phyloP scores from a whole-genome alignment of 2,329 filamentous ascomycete species.

The Sclerotinia trifoliorum region DNA sequence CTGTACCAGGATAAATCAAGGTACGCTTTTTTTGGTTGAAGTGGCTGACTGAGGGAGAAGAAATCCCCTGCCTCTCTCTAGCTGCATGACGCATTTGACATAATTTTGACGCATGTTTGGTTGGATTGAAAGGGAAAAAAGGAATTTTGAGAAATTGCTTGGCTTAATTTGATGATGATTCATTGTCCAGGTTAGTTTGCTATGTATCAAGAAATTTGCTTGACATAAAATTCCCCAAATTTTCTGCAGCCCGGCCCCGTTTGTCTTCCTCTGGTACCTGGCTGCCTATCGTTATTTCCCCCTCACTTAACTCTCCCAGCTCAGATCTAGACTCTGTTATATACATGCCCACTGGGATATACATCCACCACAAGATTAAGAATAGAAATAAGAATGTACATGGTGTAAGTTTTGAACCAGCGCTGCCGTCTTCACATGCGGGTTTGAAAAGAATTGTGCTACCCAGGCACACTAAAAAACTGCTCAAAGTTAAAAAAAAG shows the following conservation, averaged over 20 bases:
- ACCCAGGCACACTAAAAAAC: slow-evolving; percentile 4
- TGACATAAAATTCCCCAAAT: background rate
- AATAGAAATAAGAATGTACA: slow-evolving; percentile 19
- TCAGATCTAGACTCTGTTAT: slow-evolving; percentile 17
- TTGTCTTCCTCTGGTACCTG: background rate
- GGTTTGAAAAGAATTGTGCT: slow-evolving; percentile 6
- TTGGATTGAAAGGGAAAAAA: slow-evolving; percentile 5
- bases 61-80: background rate
- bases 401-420: slow-evolving; percentile 4
- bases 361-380: slow-evolving; percentile 16
- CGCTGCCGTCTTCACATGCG: slow-evolving; percentile 4
- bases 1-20: background rate
- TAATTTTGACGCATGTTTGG: slow-evolving; percentile 11
- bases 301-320: background rate
- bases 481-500: background rate
- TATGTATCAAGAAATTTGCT: background rate
- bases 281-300: background rate
- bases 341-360: slow-evolving; percentile 14
- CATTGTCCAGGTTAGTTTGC: background rate
- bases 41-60: slow-evolving; percentile 22
- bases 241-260: background rate
- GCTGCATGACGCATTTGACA: slow-evolving; percentile 13
- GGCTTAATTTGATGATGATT: slow-evolving; percentile 15
- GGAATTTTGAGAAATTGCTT: slow-evolving; percentile 20
- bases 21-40: slow-evolving; percentile 8